Conservation (phyloP, 73 alveolate species). For the Tetrahymena thermophila region DNA sequence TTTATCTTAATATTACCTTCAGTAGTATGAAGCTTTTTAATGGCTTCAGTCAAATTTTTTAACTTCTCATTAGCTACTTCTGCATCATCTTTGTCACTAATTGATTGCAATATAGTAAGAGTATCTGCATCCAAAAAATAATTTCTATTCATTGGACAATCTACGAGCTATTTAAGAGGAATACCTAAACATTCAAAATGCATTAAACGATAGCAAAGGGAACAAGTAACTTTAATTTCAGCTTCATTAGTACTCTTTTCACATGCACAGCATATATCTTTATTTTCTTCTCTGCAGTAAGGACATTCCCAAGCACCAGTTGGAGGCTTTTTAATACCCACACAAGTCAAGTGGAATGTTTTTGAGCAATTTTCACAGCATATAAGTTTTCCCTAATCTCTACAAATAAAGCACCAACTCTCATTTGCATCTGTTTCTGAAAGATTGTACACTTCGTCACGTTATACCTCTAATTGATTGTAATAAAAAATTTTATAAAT, state of each 20-base stretch:
- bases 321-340: conserved; percentile 43
- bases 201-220: conserved; percentile 14
- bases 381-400: conserved; percentile 35
- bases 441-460: neutral
- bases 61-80: neutral
- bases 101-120: neutral
- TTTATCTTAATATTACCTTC: neutral
- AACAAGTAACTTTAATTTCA: conserved; percentile 10
- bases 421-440: neutral
- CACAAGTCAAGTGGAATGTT: conserved; percentile 52
- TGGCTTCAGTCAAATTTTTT: neutral
- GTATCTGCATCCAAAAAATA: conserved; percentile 1
- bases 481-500: neutral
- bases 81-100: neutral
- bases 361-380: conserved; percentile 56
- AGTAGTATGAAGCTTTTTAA: neutral
- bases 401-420: neutral
- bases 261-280: conserved; percentile 22
- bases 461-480: neutral
- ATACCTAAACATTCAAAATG: conserved; percentile 37
- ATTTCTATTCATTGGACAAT: conserved; percentile 30
- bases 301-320: conserved; percentile 49
- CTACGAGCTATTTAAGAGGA: conserved; percentile 27
- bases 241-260: conserved; percentile 9
- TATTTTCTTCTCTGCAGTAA: conserved; percentile 25